Evolutionary conservation across 2,329 filamentous ascomycete species (phyloP), one percentile per base, ranked within the genome.

Genomic region (Magnaporthiopsis incrustans): DNA sequence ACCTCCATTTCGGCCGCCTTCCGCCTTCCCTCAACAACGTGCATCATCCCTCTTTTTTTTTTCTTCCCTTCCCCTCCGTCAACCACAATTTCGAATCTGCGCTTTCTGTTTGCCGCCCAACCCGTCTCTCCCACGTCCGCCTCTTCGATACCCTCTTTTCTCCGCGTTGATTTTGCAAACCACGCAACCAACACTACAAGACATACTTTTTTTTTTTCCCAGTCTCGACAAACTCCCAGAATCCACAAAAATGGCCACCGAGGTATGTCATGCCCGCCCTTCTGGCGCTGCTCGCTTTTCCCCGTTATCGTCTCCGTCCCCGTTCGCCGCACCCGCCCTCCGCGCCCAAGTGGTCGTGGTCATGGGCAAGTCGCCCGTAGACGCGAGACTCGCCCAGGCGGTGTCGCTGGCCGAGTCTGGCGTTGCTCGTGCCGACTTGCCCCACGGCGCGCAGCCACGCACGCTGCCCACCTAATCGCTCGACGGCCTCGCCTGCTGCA

Each of bases 211-310:
- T 30, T n/a, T n/a, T 63, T 63, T 59, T 53, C 53, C 35, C 10
- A 50, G 18, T 32, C 57, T 30, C 26, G 26, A 22, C 32, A 57
- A 59, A 30, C 27, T 15, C 27, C 26, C 10, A 25, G 11, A 27
- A 26, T 11, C 26, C 33, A 38, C 62, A 59, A 32, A 59, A 63
- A 63, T 63, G 62, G 57, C 62, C 57, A 63, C 56, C 62, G 62
- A 63, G 62, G 62, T 63, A 53, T 59, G 64, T 62, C 71, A 67
- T 66, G 67, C 69, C 66, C 67, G 64, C 62, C 66, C 62, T 61
- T 61, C 61, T 64, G 38, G 15, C 14, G 38, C 14, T 44, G 38
- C 18, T 44, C 38, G 38, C 38, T 18, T 44, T 30, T 5, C 27
- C 5, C 38, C 18, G 38, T 22, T 44, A 44, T 44, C 38, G 15